Percentiles rank a stretch among this genome's conserved stretches.
phyloP scores from a whole-genome alignment of 2,329 filamentous ascomycete genomes.

The Colletotrichum gigasporum region DNA sequence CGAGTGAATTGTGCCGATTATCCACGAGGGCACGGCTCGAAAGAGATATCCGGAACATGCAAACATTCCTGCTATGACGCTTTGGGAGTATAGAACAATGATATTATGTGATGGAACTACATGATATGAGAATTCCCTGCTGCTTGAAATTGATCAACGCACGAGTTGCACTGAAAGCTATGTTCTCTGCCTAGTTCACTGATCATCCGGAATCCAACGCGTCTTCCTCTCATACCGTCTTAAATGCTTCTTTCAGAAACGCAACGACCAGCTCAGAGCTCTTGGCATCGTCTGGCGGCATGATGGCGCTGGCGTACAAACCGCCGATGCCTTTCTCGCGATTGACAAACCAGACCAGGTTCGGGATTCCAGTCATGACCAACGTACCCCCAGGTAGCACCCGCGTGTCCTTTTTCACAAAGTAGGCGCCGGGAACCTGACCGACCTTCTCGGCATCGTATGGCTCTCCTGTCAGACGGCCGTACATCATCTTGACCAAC shows the following conservation, averaged over 20 bases:
- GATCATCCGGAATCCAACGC: too few relatives aligned
- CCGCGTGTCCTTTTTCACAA: neutral
- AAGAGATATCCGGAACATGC: too few relatives aligned
- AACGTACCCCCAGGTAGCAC: neutral
- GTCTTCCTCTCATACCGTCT: too few relatives aligned
- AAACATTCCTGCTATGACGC: too few relatives aligned
- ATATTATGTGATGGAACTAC: too few relatives aligned
- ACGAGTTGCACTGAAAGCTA: too few relatives aligned
- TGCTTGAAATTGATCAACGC: too few relatives aligned
- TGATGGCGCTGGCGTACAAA: constrained; percentile 33
- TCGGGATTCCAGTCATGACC: constrained; percentile 1
- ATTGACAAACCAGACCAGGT: constrained; percentile 10
- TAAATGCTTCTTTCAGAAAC: neutral
- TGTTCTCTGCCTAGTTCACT: too few relatives aligned
- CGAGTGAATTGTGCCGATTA: too few relatives aligned
- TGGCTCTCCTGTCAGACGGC: neutral
- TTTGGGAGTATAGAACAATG: too few relatives aligned
- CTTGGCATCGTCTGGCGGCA: neutral
- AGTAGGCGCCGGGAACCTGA: neutral
- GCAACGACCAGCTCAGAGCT: neutral
- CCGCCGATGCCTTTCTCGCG: neutral
- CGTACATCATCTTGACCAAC: neutral
- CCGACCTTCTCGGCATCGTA: constrained; percentile 5
- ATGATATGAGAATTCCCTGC: too few relatives aligned
- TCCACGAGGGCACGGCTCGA: too few relatives aligned